A percentile compares a stretch with the other conserved stretches of the same genome.
Evolutionary conservation across 1,284 basidiomycete species (phyloP).

Genomic region (Leccinum pachyderme): DNA sequence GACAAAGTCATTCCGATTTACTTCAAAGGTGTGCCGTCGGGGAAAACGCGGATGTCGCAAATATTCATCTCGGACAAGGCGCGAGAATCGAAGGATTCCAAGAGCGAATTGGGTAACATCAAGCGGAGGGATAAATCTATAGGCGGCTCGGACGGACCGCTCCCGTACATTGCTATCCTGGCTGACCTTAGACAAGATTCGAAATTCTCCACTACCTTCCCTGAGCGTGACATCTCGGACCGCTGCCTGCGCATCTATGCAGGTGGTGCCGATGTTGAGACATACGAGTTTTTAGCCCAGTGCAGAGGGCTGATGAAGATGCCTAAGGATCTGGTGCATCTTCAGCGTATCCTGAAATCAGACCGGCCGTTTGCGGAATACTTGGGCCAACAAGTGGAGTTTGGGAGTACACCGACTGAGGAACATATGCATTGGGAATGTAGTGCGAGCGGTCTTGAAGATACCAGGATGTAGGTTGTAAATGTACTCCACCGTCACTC

Average conservation of each 20-base stretch:
- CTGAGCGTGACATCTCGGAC: neutral
- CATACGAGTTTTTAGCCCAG: neutral
- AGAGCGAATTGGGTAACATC: neutral
- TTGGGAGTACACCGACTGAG: neutral
- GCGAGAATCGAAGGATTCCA: neutral
- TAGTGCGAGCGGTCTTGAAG: too few relatives aligned
- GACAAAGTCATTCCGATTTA: constrained; percentile 14
- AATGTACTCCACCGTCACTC: too few relatives aligned
- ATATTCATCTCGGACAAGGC: neutral
- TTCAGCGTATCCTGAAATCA: neutral
- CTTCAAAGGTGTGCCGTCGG: constrained; percentile 1
- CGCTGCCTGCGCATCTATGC: neutral
- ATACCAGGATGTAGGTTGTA: too few relatives aligned
- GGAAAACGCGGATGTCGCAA: neutral
- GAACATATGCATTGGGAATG: neutral
- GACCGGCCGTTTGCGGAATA: neutral
- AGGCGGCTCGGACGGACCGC: neutral
- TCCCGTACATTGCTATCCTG: neutral
- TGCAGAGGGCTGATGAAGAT: neutral
- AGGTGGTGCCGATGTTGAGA: neutral
- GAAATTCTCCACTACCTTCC: neutral
- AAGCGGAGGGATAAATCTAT: neutral
- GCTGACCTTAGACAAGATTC: neutral
- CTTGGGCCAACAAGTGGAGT: neutral
- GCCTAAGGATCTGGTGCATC: neutral